Conservation (phyloP, 2,329 filamentous ascomycete species). For the Ophiocordyceps camponoti-saundersi region DNA sequence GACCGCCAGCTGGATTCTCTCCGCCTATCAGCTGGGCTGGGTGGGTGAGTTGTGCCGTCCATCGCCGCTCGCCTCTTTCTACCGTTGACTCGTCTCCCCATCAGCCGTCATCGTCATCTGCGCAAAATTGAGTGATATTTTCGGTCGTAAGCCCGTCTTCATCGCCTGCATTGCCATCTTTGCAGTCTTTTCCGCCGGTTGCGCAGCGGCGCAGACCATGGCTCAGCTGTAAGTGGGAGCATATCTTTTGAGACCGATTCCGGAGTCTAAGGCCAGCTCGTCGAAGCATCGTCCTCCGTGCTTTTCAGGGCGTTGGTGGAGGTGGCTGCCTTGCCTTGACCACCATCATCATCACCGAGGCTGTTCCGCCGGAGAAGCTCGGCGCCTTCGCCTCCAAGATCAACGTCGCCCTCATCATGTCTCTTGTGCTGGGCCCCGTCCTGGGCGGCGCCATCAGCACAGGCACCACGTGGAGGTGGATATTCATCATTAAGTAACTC, state of each 20-base stretch:
- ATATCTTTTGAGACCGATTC: neutral
- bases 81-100: neutral
- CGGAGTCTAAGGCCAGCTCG: neutral
- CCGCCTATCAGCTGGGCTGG: conserved; percentile 1
- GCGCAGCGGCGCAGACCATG: conserved; percentile 22
- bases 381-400: conserved; percentile 13
- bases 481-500: conserved; percentile 28
- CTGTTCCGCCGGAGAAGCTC: conserved; percentile 19
- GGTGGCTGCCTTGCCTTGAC: conserved; percentile 33
- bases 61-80: conserved; percentile 3
- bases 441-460: conserved; percentile 31
- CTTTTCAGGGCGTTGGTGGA: conserved; percentile 32
- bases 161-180: conserved; percentile 18
- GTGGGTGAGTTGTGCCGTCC: neutral
- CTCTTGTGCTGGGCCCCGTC: conserved; percentile 30
- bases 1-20: conserved; percentile 1
- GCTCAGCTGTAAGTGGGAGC: conserved; percentile 14
- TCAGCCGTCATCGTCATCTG: conserved; percentile 21
- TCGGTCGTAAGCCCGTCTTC: conserved; percentile 6
- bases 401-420: conserved; percentile 19
- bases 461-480: conserved; percentile 26
- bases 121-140: conserved; percentile 27
- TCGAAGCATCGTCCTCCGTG: conserved; percentile 26
- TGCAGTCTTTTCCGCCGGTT: conserved; percentile 23
- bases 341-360: conserved; percentile 28